These are phyloP conservation scores for Eucalyptus fibrosa DNA, from an alignment of 345 rosid species.

Conservation along the genomic window DNA sequence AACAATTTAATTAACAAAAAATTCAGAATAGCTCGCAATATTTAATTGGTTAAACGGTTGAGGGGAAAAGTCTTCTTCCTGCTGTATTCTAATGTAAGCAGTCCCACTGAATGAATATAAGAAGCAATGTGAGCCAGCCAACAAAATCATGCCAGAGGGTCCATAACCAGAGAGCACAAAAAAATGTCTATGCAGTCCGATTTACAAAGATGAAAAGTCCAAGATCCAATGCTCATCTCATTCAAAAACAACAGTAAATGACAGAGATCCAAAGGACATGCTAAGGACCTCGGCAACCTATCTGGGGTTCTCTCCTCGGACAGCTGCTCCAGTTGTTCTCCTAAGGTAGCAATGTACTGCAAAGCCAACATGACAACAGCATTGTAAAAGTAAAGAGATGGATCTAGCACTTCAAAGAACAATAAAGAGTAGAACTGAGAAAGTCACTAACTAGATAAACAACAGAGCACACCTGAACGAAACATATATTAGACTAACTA, in stretches of 20 bases:
- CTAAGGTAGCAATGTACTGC: conserved; percentile 77
- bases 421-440: neutral
- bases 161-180: neutral
- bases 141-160: neutral
- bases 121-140: neutral
- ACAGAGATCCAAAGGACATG: neutral
- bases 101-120: neutral
- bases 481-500: neutral
- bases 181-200: neutral
- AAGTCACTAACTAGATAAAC: neutral
- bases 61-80: neutral
- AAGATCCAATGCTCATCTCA: neutral
- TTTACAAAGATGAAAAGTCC: neutral
- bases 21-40: neutral
- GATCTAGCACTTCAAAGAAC: neutral
- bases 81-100: neutral
- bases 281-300: conserved; percentile 56
- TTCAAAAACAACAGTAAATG: neutral
- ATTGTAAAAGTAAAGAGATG: neutral
- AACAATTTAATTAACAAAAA: neutral
- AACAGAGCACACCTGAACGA: neutral
- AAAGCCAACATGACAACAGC: neutral
- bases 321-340: conserved; percentile 64
- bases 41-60: neutral
- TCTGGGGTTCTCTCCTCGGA: conserved; percentile 69